Conservation (phyloP, 2,329 filamentous ascomycete species). For the Alternaria angustiovoidea region DNA sequence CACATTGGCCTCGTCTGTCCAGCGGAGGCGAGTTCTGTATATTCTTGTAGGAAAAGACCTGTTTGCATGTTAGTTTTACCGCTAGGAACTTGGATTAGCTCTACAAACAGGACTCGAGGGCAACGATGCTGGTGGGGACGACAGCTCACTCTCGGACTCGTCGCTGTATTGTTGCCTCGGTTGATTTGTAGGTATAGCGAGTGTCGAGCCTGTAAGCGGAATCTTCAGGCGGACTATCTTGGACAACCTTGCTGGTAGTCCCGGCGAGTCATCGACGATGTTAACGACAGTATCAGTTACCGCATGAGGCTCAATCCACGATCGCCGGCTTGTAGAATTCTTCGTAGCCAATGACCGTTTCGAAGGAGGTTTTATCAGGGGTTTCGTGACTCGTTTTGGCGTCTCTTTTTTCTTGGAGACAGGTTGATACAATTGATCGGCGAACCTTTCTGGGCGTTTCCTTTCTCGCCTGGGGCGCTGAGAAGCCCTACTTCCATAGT, state of each 20-base stretch:
- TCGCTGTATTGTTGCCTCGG: neutral
- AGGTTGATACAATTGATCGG: neutral
- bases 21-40: neutral
- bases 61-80: neutral
- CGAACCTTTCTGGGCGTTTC: neutral
- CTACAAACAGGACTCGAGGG: neutral
- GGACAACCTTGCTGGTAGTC: neutral
- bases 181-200: neutral
- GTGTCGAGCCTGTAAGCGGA: no score
- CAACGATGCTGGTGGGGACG: neutral
- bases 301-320: neutral
- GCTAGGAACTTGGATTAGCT: neutral
- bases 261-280: neutral
- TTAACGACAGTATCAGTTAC: neutral
- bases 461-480: conserved; percentile 6
- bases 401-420: neutral
- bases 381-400: no score
- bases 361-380: neutral
- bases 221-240: neutral
- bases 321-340: neutral
- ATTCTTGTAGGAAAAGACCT: neutral
- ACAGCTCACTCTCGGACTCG: neutral
- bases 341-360: no score
- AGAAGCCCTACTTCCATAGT: conserved; percentile 16
- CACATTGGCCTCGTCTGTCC: conserved; percentile 2